Evolutionary conservation across 2,329 filamentous ascomycete species (phyloP), one percentile per base, ranked within the genome.

Genomic region (Cladosporium sp.): DNA sequence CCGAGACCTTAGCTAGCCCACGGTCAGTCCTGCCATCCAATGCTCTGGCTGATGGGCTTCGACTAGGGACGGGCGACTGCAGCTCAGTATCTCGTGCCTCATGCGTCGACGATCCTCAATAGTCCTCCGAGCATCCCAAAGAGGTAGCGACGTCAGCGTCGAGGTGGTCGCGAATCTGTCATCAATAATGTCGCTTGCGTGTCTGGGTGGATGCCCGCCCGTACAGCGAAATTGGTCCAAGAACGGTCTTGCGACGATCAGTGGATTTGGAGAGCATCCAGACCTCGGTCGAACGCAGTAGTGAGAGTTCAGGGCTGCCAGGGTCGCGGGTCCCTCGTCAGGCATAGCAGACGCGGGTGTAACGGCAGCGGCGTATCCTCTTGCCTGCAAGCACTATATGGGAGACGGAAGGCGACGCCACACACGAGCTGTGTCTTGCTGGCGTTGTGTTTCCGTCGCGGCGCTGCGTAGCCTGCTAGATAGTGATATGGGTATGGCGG

Each of bases 241-340:
- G 42, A 47, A 25, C 39, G 15, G n/a, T 9, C 20, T 32, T 19
- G 45, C 28, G 45, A 48, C 28, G 45, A 48, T 48, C 45, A 48
- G 42, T 45, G 42, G 42, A 3, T 45, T 25, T 45, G 6, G 36
- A 2, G 7, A 35, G 19, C 20, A 19, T 48, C 45, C 28, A 48
- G 45, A 48, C 45, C 45, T 48, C 28, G 45, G 45, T 48, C 19
- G 25, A 48, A 19, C 28, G 25, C 24, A 20, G 28, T 45, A 45
- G 42, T 28, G 42, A 45, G 28, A 22, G 42, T 45, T 9, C 42
- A 25, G 42, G 42, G 42, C 42, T 45, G 42, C 42, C 28, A 45
- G 42, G 42, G 42, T 45, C 42, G 28, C 42, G 42, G 42, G 42
- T 45, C 42, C 42, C 42, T 48, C 45, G 45, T 48, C 45, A 48